A percentile compares a stretch with the other conserved stretches of the same genome.
Conservation (phyloP, 129 eudicot genomes). For the Flaveria brownii region DNA sequence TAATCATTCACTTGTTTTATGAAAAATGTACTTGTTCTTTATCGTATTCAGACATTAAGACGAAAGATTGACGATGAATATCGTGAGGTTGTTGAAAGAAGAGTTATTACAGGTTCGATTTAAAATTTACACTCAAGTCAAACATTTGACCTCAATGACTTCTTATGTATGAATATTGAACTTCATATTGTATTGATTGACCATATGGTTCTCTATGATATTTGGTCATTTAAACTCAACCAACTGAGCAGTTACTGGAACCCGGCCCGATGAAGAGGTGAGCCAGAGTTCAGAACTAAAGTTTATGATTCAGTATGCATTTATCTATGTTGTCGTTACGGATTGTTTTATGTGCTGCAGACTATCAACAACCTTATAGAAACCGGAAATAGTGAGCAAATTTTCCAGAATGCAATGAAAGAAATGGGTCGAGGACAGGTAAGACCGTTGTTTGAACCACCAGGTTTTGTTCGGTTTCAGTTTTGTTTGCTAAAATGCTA, state of each 20-base stretch:
- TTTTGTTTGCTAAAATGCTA: too few species aligned
- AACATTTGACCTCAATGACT: constrained; percentile 4
- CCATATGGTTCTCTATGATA: not conserved
- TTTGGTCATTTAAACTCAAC: constrained; percentile 7
- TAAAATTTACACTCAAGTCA: not conserved
- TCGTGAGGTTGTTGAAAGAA: constrained; percentile 95
- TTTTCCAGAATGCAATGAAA: constrained; percentile 88
- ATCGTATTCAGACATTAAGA: constrained; percentile 57
- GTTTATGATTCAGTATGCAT: not conserved
- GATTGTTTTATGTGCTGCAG: constrained; percentile 35
- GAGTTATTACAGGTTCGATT: constrained; percentile 83
- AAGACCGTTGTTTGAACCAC: not conserved
- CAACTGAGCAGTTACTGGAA: constrained; percentile 67
- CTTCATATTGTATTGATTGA: not conserved
- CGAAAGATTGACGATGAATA: constrained; percentile 90
- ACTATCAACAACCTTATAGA: constrained; percentile 88
- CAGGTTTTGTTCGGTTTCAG: too few species aligned
- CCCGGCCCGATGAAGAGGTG: constrained; percentile 90
- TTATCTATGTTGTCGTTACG: not conserved
- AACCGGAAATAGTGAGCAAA: constrained; percentile 95
- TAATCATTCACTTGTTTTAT: not conserved
- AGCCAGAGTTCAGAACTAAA: constrained; percentile 20
- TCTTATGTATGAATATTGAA: not conserved
- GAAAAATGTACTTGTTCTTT: not conserved
- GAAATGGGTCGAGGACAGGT: constrained; percentile 93